Conservation (phyloP, 2,329 filamentous ascomycete genomes). For the Arthrobotrys sphaeroides region DNA sequence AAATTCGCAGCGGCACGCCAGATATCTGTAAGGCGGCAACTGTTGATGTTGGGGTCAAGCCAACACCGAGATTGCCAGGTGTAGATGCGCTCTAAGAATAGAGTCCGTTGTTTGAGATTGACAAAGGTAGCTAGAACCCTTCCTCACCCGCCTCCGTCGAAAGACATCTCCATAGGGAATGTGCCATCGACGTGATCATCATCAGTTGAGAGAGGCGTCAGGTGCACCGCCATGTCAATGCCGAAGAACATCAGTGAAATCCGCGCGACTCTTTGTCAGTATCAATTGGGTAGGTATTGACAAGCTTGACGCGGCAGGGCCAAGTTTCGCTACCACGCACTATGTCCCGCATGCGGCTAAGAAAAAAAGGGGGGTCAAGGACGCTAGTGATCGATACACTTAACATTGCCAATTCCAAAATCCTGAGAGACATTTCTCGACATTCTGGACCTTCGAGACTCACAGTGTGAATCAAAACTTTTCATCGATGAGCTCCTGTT, state of each 20-base stretch:
- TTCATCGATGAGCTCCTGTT: not conserved
- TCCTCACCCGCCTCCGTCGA: not conserved
- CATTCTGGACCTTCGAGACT: not conserved
- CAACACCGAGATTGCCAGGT: slow-evolving; percentile 35
- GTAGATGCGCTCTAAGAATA: slow-evolving; percentile 42
- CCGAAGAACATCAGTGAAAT: slow-evolving; percentile 4
- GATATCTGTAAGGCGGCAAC: slow-evolving; percentile 30
- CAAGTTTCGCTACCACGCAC: slow-evolving; percentile 44
- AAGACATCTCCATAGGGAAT: slow-evolving; percentile 28
- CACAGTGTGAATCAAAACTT: not conserved
- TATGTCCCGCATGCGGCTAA: not conserved
- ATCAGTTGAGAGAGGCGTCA: slow-evolving; percentile 21
- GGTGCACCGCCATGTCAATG: slow-evolving; percentile 5
- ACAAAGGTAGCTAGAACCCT: slow-evolving; percentile 21
- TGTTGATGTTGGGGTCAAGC: not conserved
- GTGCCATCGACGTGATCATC: slow-evolving; percentile 14
- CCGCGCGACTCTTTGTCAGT: not conserved
- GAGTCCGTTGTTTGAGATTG: slow-evolving; percentile 42
- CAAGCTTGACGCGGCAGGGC: not conserved
- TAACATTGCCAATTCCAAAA: slow-evolving; percentile 2
- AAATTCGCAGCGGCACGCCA: slow-evolving; percentile 15
- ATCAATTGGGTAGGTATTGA: slow-evolving; percentile 16
- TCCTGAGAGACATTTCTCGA: not conserved
- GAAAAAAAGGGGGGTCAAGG: slow-evolving; percentile 8
- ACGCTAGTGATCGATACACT: not conserved